Evolutionary conservation across 805 yeast genomes (phyloP), one percentile per base, ranked within the genome.

Genomic region (Maudiozyma bulderi): DNA sequence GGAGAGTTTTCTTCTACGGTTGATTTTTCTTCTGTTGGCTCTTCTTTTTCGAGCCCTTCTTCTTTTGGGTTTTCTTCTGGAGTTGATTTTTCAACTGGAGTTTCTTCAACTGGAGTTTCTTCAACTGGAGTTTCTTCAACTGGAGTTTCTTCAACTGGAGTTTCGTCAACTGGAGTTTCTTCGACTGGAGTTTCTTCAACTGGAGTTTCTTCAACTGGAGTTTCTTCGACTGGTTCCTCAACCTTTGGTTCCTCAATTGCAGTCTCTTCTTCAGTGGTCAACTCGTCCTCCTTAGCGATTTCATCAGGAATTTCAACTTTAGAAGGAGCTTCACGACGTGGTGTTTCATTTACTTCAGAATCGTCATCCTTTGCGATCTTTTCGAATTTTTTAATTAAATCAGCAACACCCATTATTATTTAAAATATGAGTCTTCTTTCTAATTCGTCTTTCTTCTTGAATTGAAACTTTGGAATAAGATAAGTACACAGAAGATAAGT

Each of bases 371-470:
- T 56, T 6, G 66, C 54, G 28, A 64, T 54, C 11, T 49, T 60
- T 46, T 66, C 70, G 50, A 66, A 66, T 49, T 64, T 64, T 46
- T 66, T 66, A 43, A 66, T 66, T 49, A 66, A 56, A 48, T 66
- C 71, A 42, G 70, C 68, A 39, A 66, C 71, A 55, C 68, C 71
- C 71, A 66, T 66, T 9, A 15, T 40, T 34, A n/a, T 34, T 20
- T 20, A 20, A 20, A 20, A 20, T 20, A 20, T 20, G 26, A n/a
- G 26, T 20, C 26, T 20, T 20, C 26, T 20, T 20, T 20, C 26
- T 20, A 20, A 20, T 20, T 20, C 26, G 26, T 4, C 4, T 20
- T 3, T 20, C 26, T 34, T 49, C 41, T 35, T 13, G 20, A 8
- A 26, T 26, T 10, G 5, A 20, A 20, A 2, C 26, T 20, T 20